phyloP scores from a whole-genome alignment of 192 early-diverging fungal genomes.

The Entophlyctis helioformis region DNA sequence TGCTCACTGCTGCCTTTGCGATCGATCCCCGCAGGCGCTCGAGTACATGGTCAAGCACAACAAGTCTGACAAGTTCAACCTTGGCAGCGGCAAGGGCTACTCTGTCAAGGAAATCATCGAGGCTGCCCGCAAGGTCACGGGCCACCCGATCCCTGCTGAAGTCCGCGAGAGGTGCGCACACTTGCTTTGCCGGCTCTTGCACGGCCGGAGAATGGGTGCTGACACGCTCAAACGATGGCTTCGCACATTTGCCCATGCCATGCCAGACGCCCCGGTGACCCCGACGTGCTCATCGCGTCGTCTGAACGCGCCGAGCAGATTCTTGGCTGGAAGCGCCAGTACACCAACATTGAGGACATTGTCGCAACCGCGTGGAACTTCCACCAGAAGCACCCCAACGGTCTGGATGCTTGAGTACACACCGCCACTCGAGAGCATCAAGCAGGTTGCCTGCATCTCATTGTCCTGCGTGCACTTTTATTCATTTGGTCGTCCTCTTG shows the following conservation, averaged over 20 bases:
- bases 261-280: conserved; percentile 47
- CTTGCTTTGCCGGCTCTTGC: conserved; percentile 8
- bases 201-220: neutral
- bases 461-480: too few species aligned
- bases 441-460: too few species aligned
- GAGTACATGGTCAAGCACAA: conserved; percentile 55
- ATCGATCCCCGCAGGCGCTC: conserved; percentile 46
- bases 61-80: conserved; percentile 67
- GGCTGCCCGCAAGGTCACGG: conserved; percentile 67
- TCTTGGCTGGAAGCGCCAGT: conserved; percentile 38
- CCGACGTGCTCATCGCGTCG: conserved; percentile 33
- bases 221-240: too few species aligned
- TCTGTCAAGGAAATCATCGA: conserved; percentile 86
- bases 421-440: too few species aligned
- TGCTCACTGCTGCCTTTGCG: too few species aligned
- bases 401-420: too few species aligned
- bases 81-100: conserved; percentile 86
- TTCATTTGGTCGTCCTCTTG: too few species aligned
- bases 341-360: conserved; percentile 29
- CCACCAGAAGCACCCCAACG: conserved; percentile 28
- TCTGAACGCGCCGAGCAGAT: conserved; percentile 36
- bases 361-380: conserved; percentile 42
- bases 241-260: too few species aligned
- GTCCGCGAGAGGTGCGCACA: conserved; percentile 25
- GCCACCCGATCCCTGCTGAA: conserved; percentile 67